These are phyloP conservation scores for Plasmopara viticola DNA, from an alignment of 352 stramenopile species.

Conservation along the genomic window DNA sequence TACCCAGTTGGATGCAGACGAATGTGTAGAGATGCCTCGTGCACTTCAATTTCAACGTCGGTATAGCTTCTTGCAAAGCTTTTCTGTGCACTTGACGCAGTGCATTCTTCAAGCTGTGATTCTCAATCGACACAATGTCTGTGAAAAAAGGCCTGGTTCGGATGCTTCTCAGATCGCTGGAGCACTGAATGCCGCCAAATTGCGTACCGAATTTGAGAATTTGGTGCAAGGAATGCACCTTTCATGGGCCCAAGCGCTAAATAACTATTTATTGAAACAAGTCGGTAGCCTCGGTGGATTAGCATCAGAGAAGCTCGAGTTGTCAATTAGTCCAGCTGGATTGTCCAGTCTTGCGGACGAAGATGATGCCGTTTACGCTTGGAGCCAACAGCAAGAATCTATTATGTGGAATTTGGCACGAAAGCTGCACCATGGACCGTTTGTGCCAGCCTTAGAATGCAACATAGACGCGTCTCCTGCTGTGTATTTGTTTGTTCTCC, in stretches of 20 bases:
- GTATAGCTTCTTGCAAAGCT: constrained; percentile 30
- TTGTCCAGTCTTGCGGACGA: constrained; percentile 13
- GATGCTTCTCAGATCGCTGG: constrained; percentile 4
- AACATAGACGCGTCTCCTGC: constrained; percentile 27
- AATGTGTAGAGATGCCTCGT: constrained; percentile 41
- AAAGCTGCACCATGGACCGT: constrained; percentile 16
- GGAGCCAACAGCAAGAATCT: constrained; percentile 27
- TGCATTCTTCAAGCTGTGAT: constrained; percentile 46
- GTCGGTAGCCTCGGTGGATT: constrained; percentile 4
- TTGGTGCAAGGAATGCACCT: constrained; percentile 27
- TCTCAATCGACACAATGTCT: constrained; percentile 22
- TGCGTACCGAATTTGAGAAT: constrained; percentile 22
- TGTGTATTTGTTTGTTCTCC: constrained; percentile 43
- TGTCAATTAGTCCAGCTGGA: constrained; percentile 22
- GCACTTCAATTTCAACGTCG: constrained; percentile 30
- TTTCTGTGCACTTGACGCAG: constrained; percentile 41
- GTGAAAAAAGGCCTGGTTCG: neutral
- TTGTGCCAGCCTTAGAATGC: constrained; percentile 19
- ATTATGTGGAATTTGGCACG: constrained; percentile 23
- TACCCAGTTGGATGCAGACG: constrained; percentile 23
- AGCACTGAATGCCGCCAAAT: constrained; percentile 5
- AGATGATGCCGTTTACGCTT: constrained; percentile 23
- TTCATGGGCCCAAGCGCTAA: constrained; percentile 24
- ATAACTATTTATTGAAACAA: constrained; percentile 16
- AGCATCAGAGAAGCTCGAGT: constrained; percentile 10